Percentiles rank a stretch among this genome's conserved stretches.
phyloP scores from a whole-genome alignment of 2,329 filamentous ascomycete genomes.

The Apiospora arundinis region DNA sequence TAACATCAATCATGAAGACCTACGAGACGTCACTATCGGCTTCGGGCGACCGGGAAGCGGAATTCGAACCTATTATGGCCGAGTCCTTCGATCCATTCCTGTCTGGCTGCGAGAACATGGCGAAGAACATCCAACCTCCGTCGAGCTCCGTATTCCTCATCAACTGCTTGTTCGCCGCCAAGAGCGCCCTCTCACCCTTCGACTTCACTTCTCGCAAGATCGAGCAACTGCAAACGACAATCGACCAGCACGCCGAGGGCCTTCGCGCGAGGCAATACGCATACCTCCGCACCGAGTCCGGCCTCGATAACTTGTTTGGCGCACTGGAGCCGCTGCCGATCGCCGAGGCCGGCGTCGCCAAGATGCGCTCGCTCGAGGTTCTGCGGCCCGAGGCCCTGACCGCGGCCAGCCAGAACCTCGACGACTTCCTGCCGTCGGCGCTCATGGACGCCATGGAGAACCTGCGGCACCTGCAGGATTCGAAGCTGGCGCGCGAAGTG shows the following conservation, averaged over 20 bases:
- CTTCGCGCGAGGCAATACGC: constrained; percentile 72
- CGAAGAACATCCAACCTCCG: constrained; percentile 64
- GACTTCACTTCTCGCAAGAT: constrained; percentile 67
- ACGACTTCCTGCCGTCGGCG: constrained; percentile 91
- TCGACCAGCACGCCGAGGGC: constrained; percentile 60
- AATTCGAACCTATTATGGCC: constrained; percentile 76
- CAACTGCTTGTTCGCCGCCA: constrained; percentile 71
- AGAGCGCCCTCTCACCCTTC: constrained; percentile 61
- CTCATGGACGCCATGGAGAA: constrained; percentile 91
- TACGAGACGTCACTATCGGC: constrained; percentile 81
- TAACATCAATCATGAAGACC: constrained; percentile 81
- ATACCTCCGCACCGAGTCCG: constrained; percentile 79
- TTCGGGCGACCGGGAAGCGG: constrained; percentile 63
- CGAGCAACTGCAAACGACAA: constrained; percentile 60
- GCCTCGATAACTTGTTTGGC: constrained; percentile 68
- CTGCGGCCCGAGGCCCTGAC: constrained; percentile 68
- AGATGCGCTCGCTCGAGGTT: constrained; percentile 58
- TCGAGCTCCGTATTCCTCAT: constrained; percentile 72
- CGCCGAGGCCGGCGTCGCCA: constrained; percentile 56
- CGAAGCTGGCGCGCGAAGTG: constrained; percentile 73
- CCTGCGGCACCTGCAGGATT: constrained; percentile 75
- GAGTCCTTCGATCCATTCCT: constrained; percentile 90
- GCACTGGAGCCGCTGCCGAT: constrained; percentile 53
- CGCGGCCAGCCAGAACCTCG: constrained; percentile 75
- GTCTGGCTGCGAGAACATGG: constrained; percentile 73